Percentiles rank a stretch among this genome's conserved stretches.
These are phyloP conservation scores for Rosa persica DNA, from an alignment of 306 rosid species.

Conservation along the genomic window DNA sequence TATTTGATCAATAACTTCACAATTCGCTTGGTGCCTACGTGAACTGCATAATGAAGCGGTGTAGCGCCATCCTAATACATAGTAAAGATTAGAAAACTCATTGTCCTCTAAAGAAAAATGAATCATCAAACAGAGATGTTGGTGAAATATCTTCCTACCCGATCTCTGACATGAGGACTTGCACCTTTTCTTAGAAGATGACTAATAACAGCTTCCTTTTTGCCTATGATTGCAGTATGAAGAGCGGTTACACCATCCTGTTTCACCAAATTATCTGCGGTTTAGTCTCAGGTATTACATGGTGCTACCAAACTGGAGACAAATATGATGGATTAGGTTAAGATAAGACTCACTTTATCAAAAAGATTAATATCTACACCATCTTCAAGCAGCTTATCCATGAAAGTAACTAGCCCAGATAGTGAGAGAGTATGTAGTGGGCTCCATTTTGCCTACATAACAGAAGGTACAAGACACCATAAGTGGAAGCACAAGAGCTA, in stretches of 20 bases:
- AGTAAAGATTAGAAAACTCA: constrained; percentile 23
- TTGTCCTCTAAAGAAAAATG: background rate
- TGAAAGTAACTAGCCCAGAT: constrained; percentile 59
- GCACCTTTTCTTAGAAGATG: constrained; percentile 96
- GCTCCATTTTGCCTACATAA: constrained; percentile 73
- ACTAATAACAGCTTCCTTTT: constrained; percentile 74
- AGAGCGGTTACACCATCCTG: constrained; percentile 94
- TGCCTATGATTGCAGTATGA: constrained; percentile 80
- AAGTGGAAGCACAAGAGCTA: background rate
- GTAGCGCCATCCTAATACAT: constrained; percentile 86
- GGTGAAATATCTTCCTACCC: constrained; percentile 45
- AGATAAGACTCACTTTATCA: constrained; percentile 46
- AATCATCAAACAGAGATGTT: background rate
- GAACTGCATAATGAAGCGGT: constrained; percentile 93
- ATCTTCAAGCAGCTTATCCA: constrained; percentile 76
- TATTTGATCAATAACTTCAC: constrained; percentile 83
- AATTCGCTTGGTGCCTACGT: constrained; percentile 83
- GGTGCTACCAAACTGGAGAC: constrained; percentile 9
- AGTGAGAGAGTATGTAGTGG: constrained; percentile 72
- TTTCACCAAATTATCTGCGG: constrained; percentile 37
- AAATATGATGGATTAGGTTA: background rate
- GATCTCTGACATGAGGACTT: constrained; percentile 75
- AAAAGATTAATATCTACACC: constrained; percentile 57
- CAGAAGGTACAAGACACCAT: background rate
- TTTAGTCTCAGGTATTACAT: background rate